These are phyloP conservation scores for Pythium apleroticum DNA, from an alignment of 352 stramenopile species.

Conservation along the genomic window DNA sequence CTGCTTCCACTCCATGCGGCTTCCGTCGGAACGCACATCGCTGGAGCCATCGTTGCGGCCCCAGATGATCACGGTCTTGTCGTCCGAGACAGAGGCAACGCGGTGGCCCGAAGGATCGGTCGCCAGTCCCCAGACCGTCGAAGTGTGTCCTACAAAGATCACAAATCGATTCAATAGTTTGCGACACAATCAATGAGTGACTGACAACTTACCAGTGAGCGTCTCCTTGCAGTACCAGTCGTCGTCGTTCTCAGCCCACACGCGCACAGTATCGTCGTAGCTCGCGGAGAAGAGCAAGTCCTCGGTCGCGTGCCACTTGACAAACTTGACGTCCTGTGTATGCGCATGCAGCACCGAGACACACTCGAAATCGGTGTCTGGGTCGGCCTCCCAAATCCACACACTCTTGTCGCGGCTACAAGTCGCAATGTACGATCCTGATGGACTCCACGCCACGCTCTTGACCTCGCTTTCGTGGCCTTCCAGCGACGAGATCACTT, in stretches of 20 bases:
- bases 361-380: conserved; percentile 97
- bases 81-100: conserved; percentile 90
- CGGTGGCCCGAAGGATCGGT: conserved; percentile 72
- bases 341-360: conserved; percentile 96
- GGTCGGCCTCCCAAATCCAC: conserved; percentile 97
- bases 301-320: conserved; percentile 90
- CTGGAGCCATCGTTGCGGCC: conserved; percentile 71
- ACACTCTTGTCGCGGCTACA: conserved; percentile 98
- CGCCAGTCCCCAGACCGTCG: conserved; percentile 94
- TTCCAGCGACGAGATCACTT: conserved; percentile 95
- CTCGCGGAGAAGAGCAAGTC: conserved; percentile 87
- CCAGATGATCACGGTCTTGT: conserved; percentile 94
- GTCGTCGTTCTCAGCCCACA: conserved; percentile 96
- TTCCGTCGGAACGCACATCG: conserved; percentile 46
- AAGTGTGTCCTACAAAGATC: conserved; percentile 63
- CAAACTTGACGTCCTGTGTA: conserved; percentile 96
- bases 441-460: conserved; percentile 93
- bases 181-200: background rate
- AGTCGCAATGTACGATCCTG: conserved; percentile 93
- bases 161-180: background rate
- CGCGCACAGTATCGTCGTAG: conserved; percentile 96
- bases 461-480: conserved; percentile 99
- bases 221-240: conserved; percentile 97
- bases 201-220: conserved; percentile 54
- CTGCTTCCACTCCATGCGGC: conserved; percentile 79